Base-by-base conservation (phyloP, 441 rosid genomes). In the Syzygium malaccense region DNA sequence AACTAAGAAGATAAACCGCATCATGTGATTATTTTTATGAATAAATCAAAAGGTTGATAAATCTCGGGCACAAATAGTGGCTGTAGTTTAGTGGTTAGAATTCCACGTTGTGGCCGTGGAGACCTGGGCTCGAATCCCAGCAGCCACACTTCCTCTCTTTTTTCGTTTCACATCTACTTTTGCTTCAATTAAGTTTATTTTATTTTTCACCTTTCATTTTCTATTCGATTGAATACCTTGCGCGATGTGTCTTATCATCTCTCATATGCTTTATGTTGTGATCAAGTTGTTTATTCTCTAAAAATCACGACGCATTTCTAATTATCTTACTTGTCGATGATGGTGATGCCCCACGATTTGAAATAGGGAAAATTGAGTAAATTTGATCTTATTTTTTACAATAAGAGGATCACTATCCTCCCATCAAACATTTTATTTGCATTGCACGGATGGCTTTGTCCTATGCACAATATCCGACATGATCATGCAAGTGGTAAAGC, bases 81-180 rank as follows among this genome's bases (percentile, higher is more conserved):
- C 94, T 93, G 95, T 93, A 94, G 94, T 93, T 90, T 93, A 94
- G 96, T 91, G 94, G 96, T 94, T 33, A 93, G 94, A 89, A 93
- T 91, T 89, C 94, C 91, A 93, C 94, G 96, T 94, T 93, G 94
- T 93, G 96, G 94, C 96, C 95, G 94, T 94, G 92, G 93, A 90
- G 93, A 93, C 96, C 94, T 91, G 94, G 94, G 96, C 95, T 94
- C 94, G 95, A 93, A 92, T 92, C 93, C 94, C 95, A 92, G 94
- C 94, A 93, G 94, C 95, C 95, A 92, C 96, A 93, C 0, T 55
- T 62, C 2, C 7, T 0, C 8, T 7, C 9, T 8, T 62, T 30
- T 13, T 2, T 2, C 1, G 37, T 68, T 18, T 32, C 78, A 2
- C 41, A 18, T 66, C 78, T 13, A 18, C 37, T 66, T 66, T 32